Percentiles rank a stretch among this genome's conserved stretches.
These are phyloP conservation scores for Penicillium sp. DNA, from an alignment of 2,329 filamentous ascomycete species.

Conservation along the genomic window DNA sequence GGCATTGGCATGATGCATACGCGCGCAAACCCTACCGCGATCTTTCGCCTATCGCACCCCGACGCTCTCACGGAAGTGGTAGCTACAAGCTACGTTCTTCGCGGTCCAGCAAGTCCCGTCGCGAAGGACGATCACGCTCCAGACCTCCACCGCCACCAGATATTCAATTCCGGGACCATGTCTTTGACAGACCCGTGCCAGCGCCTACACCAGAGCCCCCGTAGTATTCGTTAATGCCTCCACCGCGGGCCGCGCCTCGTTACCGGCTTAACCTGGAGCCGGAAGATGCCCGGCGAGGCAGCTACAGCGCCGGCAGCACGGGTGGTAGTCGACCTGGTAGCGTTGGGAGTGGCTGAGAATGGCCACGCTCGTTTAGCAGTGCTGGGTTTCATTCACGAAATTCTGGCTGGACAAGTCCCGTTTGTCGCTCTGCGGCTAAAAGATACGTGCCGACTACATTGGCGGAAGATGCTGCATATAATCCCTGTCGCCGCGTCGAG, in stretches of 20 bases:
- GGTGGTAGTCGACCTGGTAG: slow-evolving; percentile 23
- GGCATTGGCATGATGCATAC: slow-evolving; percentile 42
- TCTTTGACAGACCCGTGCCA: slow-evolving; percentile 23
- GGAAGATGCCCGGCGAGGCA: slow-evolving; percentile 28
- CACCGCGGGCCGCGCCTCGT: slow-evolving; percentile 18
- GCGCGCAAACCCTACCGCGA: slow-evolving; percentile 32
- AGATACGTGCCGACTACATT: slow-evolving; percentile 19
- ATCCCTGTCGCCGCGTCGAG: slow-evolving; percentile 10
- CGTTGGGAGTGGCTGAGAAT: slow-evolving; percentile 27
- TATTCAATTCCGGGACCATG: slow-evolving; percentile 28
- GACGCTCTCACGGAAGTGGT: neutral
- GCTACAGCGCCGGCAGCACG: slow-evolving; percentile 24
- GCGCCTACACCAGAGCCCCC: slow-evolving; percentile 20
- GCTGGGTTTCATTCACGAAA: slow-evolving; percentile 14
- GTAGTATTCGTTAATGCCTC: slow-evolving; percentile 14
- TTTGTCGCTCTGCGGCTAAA: slow-evolving; percentile 20
- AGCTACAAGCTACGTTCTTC: slow-evolving; percentile 13
- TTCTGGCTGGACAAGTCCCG: slow-evolving; percentile 21
- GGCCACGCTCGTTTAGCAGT: slow-evolving; percentile 25
- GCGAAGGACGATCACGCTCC: slow-evolving; percentile 19
- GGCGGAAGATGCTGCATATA: slow-evolving; percentile 18
- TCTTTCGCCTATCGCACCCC: slow-evolving; percentile 25
- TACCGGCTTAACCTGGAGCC: slow-evolving; percentile 27
- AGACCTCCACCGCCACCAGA: slow-evolving; percentile 12
- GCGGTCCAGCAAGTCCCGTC: slow-evolving; percentile 11